Evolutionary conservation across 352 stramenopile genomes (phyloP).

Genomic region (Phytophthora rubi): DNA sequence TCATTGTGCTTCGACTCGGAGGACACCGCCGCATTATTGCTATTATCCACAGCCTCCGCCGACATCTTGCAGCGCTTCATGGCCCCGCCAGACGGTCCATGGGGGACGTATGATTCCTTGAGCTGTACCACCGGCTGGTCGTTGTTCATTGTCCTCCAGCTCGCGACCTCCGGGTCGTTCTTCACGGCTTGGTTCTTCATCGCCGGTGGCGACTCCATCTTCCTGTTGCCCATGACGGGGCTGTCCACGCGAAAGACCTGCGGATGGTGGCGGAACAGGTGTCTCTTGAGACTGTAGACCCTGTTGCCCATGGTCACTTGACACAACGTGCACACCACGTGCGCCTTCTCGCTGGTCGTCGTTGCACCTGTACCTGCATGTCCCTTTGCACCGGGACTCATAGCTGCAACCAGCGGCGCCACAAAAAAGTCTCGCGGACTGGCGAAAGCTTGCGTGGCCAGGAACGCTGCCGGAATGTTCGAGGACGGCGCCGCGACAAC

Average conservation of each 20-base stretch:
- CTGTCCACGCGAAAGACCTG: constrained; percentile 49
- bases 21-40: constrained; percentile 4
- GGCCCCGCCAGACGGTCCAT: neutral
- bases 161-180: constrained; percentile 19
- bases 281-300: constrained; percentile 56
- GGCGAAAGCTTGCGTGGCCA: constrained; percentile 50
- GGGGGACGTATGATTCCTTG: constrained; percentile 22
- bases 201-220: constrained; percentile 19
- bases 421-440: constrained; percentile 61
- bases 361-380: no score
- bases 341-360: constrained; percentile 24
- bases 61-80: constrained; percentile 35
- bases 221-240: constrained; percentile 14
- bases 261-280: constrained; percentile 53
- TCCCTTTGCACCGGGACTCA: neutral
- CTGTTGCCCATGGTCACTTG: constrained; percentile 52
- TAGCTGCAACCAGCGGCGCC: constrained; percentile 2
- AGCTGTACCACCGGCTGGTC: constrained; percentile 33
- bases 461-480: constrained; percentile 52
- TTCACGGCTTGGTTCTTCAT: constrained; percentile 27
- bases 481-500: constrained; percentile 5
- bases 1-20: constrained; percentile 30
- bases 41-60: neutral
- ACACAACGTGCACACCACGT: constrained; percentile 58
- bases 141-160: constrained; percentile 2